These are phyloP conservation scores for Termitomyces heimii DNA, from an alignment of 768 basidiomycete species.

Conservation along the genomic window DNA sequence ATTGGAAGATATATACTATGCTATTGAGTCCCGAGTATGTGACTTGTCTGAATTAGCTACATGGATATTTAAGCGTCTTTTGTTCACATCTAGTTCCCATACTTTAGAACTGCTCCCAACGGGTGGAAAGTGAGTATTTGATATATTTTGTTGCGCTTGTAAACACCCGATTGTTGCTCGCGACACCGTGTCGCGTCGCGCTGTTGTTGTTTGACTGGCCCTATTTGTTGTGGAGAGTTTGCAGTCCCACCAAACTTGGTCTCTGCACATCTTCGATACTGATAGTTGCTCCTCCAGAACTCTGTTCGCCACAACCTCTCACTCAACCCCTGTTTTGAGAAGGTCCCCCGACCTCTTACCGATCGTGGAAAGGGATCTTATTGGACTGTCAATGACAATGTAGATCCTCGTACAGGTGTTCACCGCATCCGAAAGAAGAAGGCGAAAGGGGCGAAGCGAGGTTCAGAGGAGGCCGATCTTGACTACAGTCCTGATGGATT, in stretches of 20 bases:
- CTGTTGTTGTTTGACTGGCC: constrained; percentile 61
- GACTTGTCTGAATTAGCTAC: constrained; percentile 1
- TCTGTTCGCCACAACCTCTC: constrained; percentile 90
- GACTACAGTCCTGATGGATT: constrained; percentile 60
- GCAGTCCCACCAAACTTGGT: constrained; percentile 25
- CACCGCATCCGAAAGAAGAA: constrained; percentile 89
- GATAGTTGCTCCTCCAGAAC: constrained; percentile 45
- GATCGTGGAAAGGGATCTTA: constrained; percentile 90
- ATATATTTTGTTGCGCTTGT: not conserved
- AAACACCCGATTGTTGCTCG: constrained; percentile 5
- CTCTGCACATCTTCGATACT: constrained; percentile 17
- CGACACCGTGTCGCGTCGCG: constrained; percentile 44
- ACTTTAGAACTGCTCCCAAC: constrained; percentile 79
- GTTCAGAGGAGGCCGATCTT: constrained; percentile 55
- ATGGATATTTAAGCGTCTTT: not conserved
- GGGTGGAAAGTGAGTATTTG: constrained; percentile 79
- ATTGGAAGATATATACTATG: constrained; percentile 88
- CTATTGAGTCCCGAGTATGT: constrained; percentile 82
- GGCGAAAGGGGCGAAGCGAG: constrained; percentile 49
- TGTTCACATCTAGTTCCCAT: constrained; percentile 60
- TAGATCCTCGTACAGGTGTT: constrained; percentile 84
- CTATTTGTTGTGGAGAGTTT: constrained; percentile 52
- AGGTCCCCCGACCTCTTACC: constrained; percentile 85
- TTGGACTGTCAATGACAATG: constrained; percentile 89
- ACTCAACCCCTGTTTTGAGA: constrained; percentile 87